These are phyloP conservation scores for Globisporangium splendens DNA, from an alignment of 352 stramenopile genomes.

Conservation along the genomic window DNA sequence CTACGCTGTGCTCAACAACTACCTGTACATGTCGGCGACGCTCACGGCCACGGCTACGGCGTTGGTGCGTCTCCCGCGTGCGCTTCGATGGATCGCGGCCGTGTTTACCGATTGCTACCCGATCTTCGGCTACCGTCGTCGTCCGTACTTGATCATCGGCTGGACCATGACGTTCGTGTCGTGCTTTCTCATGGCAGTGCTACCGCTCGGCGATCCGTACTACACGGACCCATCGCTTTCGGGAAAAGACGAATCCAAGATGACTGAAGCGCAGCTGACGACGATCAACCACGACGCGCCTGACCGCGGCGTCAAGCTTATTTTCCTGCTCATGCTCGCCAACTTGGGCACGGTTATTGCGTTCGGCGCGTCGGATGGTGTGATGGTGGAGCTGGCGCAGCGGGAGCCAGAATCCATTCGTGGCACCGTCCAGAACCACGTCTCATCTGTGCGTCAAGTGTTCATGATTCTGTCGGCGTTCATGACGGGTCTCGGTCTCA, in stretches of 20 bases:
- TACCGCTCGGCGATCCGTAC: conserved; percentile 46
- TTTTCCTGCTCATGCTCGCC: conserved; percentile 53
- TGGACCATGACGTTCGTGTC: conserved; percentile 38
- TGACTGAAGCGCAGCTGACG: conserved; percentile 36
- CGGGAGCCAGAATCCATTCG: conserved; percentile 44
- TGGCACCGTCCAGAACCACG: conserved; percentile 43
- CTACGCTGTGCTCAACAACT: conserved; percentile 59
- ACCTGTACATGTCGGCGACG: conserved; percentile 53
- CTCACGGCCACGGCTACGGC: conserved; percentile 40
- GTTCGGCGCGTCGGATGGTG: conserved; percentile 39
- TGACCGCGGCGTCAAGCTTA: conserved; percentile 35
- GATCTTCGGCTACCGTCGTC: conserved; percentile 74
- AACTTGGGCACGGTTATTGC: conserved; percentile 54
- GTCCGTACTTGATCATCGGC: conserved; percentile 77
- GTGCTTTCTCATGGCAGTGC: conserved; percentile 42
- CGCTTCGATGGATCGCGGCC: conserved; percentile 51
- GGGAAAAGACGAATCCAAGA: conserved; percentile 23
- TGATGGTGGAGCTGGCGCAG: conserved; percentile 57
- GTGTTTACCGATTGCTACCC: conserved; percentile 81
- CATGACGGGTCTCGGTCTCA: conserved; percentile 55
- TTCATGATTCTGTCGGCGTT: conserved; percentile 46
- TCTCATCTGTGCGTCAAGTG: conserved; percentile 30
- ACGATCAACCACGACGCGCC: conserved; percentile 48
- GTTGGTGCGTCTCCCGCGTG: conserved; percentile 39
- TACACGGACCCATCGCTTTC: conserved; percentile 28